Conservation (phyloP, 106 monocot genomes). For the Dendrobium chrysotoxum region DNA sequence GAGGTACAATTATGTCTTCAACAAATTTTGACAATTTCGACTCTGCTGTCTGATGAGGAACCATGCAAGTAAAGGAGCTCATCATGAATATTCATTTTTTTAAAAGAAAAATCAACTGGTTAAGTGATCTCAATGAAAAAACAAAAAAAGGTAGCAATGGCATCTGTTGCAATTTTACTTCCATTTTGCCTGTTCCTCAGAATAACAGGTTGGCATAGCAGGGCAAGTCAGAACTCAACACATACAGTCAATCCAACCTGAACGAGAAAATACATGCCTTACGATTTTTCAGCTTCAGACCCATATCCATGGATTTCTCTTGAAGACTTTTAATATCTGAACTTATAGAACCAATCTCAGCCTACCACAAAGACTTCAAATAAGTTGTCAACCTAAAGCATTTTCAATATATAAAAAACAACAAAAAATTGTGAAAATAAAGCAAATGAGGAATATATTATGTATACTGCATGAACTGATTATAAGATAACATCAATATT, state of each 20-base stretch:
- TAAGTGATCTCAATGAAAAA: not conserved
- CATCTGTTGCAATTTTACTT: not conserved
- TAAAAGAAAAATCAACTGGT: not conserved
- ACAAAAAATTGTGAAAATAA: not conserved
- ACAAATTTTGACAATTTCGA: constrained; percentile 91
- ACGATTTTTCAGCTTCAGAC: constrained; percentile 92
- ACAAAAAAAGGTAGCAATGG: not conserved
- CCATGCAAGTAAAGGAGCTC: not conserved
- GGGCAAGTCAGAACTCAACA: not conserved
- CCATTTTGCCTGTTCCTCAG: not conserved
- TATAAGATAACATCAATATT: not conserved
- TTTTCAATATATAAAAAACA: not conserved
- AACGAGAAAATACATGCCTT: constrained; percentile 41
- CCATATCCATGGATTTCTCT: constrained; percentile 99
- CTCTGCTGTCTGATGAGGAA: constrained; percentile 62
- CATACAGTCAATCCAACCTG: not conserved
- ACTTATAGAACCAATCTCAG: constrained; percentile 98
- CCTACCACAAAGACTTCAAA: constrained; percentile 36
- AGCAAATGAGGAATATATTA: not conserved
- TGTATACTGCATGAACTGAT: not conserved
- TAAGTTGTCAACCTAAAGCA: not conserved
- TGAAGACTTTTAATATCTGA: constrained; percentile 98
- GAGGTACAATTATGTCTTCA: constrained; percentile 96
- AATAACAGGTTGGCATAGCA: not conserved
- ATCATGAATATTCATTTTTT: not conserved